phyloP scores from a whole-genome alignment of 495 filamentous ascomycete species.

The Alectoria sarmentosa region DNA sequence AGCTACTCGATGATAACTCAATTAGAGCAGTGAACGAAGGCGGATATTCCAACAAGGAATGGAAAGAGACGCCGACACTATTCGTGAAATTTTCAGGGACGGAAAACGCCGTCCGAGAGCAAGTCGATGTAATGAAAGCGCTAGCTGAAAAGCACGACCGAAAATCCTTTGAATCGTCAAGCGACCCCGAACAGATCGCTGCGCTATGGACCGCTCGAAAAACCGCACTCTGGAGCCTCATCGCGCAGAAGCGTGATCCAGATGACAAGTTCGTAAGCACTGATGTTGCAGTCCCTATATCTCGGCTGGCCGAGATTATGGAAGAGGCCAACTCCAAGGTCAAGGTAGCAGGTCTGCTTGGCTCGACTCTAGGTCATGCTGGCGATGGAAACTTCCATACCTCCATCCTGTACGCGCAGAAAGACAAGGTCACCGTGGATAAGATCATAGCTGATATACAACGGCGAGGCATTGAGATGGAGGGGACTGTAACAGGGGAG shows the following conservation, averaged over 20 bases:
- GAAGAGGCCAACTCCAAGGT: constrained; percentile 56
- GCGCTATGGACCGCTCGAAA: constrained; percentile 60
- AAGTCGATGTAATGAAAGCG: constrained; percentile 50
- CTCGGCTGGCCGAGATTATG: constrained; percentile 53
- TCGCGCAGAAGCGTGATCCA: constrained; percentile 48
- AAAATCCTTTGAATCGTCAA: constrained; percentile 54
- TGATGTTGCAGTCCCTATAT: constrained; percentile 61
- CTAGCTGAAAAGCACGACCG: constrained; percentile 43
- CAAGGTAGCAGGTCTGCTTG: constrained; percentile 47
- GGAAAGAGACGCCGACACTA: constrained; percentile 56
- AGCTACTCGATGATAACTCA: constrained; percentile 59
- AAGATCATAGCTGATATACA: constrained; percentile 53
- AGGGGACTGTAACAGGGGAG: constrained; percentile 59
- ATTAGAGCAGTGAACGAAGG: constrained; percentile 60
- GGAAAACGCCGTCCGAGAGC: constrained; percentile 49
- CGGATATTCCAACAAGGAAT: constrained; percentile 45
- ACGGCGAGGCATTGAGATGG: constrained; percentile 55
- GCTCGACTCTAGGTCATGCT: constrained; percentile 60
- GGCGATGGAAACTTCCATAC: constrained; percentile 47
- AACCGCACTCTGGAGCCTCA: constrained; percentile 52
- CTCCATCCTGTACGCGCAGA: constrained; percentile 51
- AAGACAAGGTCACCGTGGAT: constrained; percentile 43
- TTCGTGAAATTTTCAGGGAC: constrained; percentile 65
- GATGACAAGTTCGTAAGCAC: constrained; percentile 59
- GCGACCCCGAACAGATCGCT: constrained; percentile 46